Evolutionary conservation across 75 land plant species (phyloP).

Genomic region (Pseudotsuga menziesii): DNA sequence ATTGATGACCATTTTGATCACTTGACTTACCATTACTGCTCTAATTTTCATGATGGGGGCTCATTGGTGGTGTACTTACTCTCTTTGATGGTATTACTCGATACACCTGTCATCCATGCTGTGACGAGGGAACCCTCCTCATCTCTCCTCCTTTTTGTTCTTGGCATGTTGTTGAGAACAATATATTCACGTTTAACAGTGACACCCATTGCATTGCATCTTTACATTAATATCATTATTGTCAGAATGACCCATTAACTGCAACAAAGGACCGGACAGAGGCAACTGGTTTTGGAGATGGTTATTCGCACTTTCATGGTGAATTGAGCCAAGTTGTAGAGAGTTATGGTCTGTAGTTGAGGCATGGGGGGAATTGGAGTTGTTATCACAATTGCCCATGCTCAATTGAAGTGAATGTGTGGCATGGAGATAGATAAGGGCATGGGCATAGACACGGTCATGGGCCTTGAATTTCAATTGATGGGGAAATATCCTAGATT

Average conservation of each 20-base stretch:
- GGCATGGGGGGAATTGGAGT: background rate
- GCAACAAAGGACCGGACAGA: background rate
- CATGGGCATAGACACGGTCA: background rate
- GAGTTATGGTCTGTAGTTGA: background rate
- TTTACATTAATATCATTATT: background rate
- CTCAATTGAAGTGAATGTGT: slow-evolving; percentile 5
- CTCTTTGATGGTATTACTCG: background rate
- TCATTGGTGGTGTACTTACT: background rate
- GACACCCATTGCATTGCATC: background rate
- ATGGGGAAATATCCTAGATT: slow-evolving; percentile 1
- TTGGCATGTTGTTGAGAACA: background rate
- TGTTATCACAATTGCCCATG: background rate
- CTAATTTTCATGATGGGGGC: background rate
- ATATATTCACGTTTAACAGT: slow-evolving; percentile 1
- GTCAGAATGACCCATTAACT: slow-evolving; percentile 8
- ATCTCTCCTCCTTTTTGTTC: slow-evolving; percentile 3
- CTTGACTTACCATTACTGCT: background rate
- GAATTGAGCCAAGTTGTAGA: background rate
- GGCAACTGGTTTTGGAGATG: background rate
- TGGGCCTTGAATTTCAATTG: background rate
- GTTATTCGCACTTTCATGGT: background rate
- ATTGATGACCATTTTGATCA: slow-evolving; percentile 4
- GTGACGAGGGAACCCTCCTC: slow-evolving; percentile 1
- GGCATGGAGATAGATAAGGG: background rate
- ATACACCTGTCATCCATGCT: background rate